Evolutionary conservation across 495 filamentous ascomycete species (phyloP), one percentile per base, ranked within the genome.

Genomic region (Aspergillus steynii): DNA sequence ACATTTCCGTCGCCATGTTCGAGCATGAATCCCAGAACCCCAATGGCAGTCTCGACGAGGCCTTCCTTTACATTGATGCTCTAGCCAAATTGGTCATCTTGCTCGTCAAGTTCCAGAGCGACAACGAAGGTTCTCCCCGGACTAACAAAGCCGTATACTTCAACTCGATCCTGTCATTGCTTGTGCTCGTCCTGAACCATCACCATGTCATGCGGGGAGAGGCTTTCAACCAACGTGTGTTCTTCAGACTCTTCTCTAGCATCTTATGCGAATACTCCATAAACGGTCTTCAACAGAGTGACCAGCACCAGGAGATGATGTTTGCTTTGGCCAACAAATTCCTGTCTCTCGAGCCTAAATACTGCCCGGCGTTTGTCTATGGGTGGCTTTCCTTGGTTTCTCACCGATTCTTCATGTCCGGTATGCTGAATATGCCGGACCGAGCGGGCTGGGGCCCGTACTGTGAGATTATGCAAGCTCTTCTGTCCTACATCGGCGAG

Each of bases 181-280:
- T 93, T 48, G 83, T 94, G 5, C 72, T 98, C 54, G 85, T 97
- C 12, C 80, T 97, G 54, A 95, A 90, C 71, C 85, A 92, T 60
- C 92, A 97, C 64, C 89, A 96, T 62, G 81, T 90, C 47, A 92
- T 85, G 73, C 85, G 89, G 50, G 90, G 87, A 5, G 92, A 97
- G 47, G 80, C 77, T 27, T 96, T 96, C 81, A 93, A 88, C 67
- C 89, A 92, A 66, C 89, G 89, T 52, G 90, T 95, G 57, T 97
- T 97, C 80, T 93, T 91, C 85, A 86, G 95, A 28, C 82, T 98
- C 55, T 93, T 96, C 71, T 92, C 93, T 1, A 89, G 86, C 65
- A 82, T 97, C 42, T 78, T 97, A 4, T 91, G 87, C 69, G 86
- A 93, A 61, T 85, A 88, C 63, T 77, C 77, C 4, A 60, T 78